Evolutionary conservation across 73 alveolate genomes (phyloP), one percentile per base, ranked within the genome.

Genomic region (Blepharisma stoltei): DNA sequence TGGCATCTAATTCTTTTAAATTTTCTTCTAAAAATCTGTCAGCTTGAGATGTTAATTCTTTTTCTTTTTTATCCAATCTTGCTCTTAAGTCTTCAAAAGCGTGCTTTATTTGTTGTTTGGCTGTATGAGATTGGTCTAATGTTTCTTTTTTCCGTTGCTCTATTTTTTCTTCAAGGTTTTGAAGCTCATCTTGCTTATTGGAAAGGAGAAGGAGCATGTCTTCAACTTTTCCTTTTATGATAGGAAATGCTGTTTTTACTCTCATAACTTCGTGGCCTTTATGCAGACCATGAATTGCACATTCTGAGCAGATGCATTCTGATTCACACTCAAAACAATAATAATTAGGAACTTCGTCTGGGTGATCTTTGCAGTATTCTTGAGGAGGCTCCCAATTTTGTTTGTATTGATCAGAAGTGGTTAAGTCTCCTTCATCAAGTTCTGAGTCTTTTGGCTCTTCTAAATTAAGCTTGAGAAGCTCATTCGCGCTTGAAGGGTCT

Each of bases 231-330:
- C 87, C 86, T 70, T 70, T 77, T 45, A 92, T 78, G 44, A 81
- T 54, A 48, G 96, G 96, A 70, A 77, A 83, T 5, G 98, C 94
- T 67, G 86, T 92, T 81, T 92, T 89, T 23, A 90, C 73, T 46
- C 88, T 86, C 71, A 80, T 55, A 1, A 92, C 98, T 23, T 86
- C 91, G 78, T 92, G 98, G 54, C 85, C 88, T 55, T 88, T 79
- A 71, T 92, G 98, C 9, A 54, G 67, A 1, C 98, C 98, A 87
- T 92, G 98, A 49, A 92, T 88, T 43, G 89, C 94, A 65, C 98
- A 92, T 79, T 92, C 98, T 11, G 95, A 71, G 68, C 98, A 92
- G 45, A 92, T 76, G 32, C 92, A 87, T 50, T 86, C 87, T 70
- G 89, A 80, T 71, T 75, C 67, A 76, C 98, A 92, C 67, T 89